These are phyloP conservation scores for Symbiodinium natans DNA, from an alignment of 73 alveolate species.

Conservation along the genomic window DNA sequence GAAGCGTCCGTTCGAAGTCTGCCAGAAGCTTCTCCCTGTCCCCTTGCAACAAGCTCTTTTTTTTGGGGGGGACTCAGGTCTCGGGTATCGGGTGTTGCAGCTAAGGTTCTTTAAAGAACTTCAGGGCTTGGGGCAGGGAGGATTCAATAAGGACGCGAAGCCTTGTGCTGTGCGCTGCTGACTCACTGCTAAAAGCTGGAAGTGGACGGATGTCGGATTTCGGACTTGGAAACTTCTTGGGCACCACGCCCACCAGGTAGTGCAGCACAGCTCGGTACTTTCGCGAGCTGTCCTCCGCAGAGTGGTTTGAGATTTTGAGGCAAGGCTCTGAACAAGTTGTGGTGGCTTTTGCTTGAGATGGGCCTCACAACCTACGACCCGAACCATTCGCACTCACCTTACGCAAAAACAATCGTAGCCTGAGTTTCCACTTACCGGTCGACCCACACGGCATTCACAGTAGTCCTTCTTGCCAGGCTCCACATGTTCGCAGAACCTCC, in stretches of 20 bases:
- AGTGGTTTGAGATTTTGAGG: neutral
- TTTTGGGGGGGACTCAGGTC: neutral
- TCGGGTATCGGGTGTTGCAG: too few relatives aligned
- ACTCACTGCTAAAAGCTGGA: too few relatives aligned
- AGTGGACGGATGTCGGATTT: too few relatives aligned
- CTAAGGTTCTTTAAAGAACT: neutral
- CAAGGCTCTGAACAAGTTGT: too few relatives aligned
- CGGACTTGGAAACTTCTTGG: neutral
- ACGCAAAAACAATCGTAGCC: too few relatives aligned
- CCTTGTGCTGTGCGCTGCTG: too few relatives aligned
- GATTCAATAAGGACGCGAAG: too few relatives aligned
- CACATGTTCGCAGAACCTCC: slow-evolving; percentile 60
- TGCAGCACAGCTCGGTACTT: slow-evolving; percentile 75
- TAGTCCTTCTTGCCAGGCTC: slow-evolving; percentile 91
- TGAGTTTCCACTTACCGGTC: too few relatives aligned
- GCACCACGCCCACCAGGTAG: slow-evolving; percentile 59
- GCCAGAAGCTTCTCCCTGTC: slow-evolving; percentile 54
- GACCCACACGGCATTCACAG: too few relatives aligned
- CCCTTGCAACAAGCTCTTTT: neutral
- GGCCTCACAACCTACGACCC: too few relatives aligned
- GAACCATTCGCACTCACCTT: too few relatives aligned
- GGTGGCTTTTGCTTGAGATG: too few relatives aligned
- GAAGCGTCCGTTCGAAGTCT: slow-evolving; percentile 42
- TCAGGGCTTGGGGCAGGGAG: neutral
- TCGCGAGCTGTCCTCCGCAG: slow-evolving; percentile 31